Evolutionary conservation across 2,329 filamentous ascomycete species (phyloP).

Genomic region (Paracoccidioides brasiliensis): DNA sequence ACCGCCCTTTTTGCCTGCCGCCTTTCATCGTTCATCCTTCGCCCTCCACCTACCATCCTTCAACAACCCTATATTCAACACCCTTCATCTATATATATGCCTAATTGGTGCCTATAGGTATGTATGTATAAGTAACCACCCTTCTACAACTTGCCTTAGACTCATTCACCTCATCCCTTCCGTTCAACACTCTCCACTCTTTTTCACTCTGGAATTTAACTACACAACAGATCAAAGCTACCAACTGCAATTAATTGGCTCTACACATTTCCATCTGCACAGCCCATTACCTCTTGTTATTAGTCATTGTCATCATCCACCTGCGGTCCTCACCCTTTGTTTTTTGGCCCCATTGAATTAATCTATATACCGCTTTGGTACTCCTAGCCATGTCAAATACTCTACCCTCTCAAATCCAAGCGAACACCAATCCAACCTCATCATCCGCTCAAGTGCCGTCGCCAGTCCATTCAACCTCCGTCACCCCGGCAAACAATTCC

Average conservation of each 20-base stretch:
- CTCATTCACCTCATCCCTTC: too few relatives aligned
- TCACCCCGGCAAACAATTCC: constrained; percentile 41
- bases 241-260: background rate
- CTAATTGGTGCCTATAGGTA: too few relatives aligned
- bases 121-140: too few relatives aligned
- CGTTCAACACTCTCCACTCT: background rate
- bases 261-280: background rate
- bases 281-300: background rate
- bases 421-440: background rate
- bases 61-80: too few relatives aligned
- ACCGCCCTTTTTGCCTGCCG: too few relatives aligned
- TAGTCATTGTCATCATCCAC: background rate
- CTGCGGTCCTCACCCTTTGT: too few relatives aligned
- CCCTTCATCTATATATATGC: too few relatives aligned
- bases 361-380: background rate
- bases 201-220: background rate
- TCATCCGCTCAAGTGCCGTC: background rate
- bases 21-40: too few relatives aligned
- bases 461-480: constrained; percentile 19
- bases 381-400: background rate
- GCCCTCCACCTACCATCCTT: too few relatives aligned
- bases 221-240: too few relatives aligned
- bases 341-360: too few relatives aligned
- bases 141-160: too few relatives aligned
- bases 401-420: background rate